These are phyloP conservation scores for Brassica rapa DNA, from an alignment of 345 rosid genomes.

Conservation along the genomic window DNA sequence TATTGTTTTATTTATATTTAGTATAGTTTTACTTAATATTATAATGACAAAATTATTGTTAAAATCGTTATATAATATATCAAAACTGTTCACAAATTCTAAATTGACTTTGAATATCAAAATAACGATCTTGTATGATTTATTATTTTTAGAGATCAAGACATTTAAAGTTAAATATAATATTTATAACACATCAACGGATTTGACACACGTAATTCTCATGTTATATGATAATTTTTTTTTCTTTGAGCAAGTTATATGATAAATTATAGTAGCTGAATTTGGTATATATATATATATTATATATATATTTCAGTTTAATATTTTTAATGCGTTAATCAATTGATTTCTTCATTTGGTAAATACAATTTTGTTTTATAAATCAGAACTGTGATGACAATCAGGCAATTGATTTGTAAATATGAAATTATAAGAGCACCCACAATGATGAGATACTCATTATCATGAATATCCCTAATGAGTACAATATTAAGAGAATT, in stretches of 20 bases:
- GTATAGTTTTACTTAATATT: neutral
- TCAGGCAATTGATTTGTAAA: neutral
- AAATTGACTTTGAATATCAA: neutral
- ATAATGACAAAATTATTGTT: neutral
- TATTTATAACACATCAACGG: neutral
- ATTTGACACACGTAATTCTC: neutral
- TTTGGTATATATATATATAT: no score
- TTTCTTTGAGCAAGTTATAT: neutral
- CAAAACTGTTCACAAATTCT: neutral
- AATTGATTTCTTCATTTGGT: no score
- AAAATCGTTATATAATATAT: neutral
- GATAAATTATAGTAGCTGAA: neutral
- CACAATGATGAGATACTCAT: neutral
- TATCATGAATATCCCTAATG: no score
- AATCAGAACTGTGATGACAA: neutral
- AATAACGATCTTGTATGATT: neutral
- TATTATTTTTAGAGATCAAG: neutral
- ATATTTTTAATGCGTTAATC: neutral
- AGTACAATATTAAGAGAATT: neutral
- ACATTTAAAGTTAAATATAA: neutral
- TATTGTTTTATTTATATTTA: neutral
- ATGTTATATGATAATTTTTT: neutral
- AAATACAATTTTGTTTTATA: neutral
- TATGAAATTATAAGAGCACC: neutral
- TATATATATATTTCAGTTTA: neutral